phyloP scores from a whole-genome alignment of 768 basidiomycete genomes.

The Psilocybe subaeruginosa region DNA sequence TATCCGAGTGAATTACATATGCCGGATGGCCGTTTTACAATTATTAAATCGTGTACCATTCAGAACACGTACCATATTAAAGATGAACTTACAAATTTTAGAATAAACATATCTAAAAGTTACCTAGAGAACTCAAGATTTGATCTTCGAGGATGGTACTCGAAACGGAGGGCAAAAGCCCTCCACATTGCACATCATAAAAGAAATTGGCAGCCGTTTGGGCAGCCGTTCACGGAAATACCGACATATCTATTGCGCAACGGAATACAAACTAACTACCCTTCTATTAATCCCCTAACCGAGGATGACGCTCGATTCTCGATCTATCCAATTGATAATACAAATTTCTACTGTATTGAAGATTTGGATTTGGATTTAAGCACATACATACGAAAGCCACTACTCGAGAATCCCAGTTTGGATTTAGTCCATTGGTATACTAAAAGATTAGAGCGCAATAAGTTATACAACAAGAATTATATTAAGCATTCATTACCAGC shows the following conservation, averaged over 20 bases:
- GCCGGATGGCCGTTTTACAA: too few relatives aligned
- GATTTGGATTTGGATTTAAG: background rate
- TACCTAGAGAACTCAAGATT: background rate
- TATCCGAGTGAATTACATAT: too few relatives aligned
- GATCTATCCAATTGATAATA: background rate
- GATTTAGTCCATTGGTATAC: slow-evolving; percentile 5
- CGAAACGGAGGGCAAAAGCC: background rate
- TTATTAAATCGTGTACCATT: too few relatives aligned
- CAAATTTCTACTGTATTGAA: background rate
- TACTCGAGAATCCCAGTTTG: background rate
- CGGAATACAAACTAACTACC: background rate
- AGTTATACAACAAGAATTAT: background rate
- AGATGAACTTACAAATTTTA: too few relatives aligned
- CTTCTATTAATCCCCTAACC: background rate
- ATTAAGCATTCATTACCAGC: background rate
- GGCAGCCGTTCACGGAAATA: background rate
- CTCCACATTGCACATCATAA: background rate
- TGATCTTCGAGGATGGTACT: slow-evolving; percentile 4
- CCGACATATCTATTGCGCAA: background rate
- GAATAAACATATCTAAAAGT: background rate
- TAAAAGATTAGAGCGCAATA: background rate
- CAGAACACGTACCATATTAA: too few relatives aligned
- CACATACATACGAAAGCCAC: background rate
- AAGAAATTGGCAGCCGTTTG: background rate
- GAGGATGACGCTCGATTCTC: background rate